These are phyloP conservation scores for Aspergillus costaricaensis DNA, from an alignment of 2,329 filamentous ascomycete species.

Conservation along the genomic window DNA sequence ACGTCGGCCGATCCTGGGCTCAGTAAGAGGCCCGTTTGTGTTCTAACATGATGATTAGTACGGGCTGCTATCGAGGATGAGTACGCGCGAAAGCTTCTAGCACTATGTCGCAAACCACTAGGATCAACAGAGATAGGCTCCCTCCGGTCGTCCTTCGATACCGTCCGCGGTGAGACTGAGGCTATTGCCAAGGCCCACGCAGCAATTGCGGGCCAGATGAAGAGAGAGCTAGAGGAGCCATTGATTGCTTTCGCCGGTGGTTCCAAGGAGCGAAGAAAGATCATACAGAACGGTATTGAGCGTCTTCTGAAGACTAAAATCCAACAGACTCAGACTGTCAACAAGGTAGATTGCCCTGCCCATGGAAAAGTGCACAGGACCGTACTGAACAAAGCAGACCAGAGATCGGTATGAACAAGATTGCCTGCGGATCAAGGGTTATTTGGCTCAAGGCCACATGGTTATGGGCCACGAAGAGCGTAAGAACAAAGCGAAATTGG, in stretches of 20 bases:
- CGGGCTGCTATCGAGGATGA: slow-evolving; percentile 95
- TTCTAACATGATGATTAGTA: slow-evolving; percentile 52
- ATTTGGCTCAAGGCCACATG: slow-evolving; percentile 98
- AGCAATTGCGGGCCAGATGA: slow-evolving; percentile 90
- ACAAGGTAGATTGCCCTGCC: slow-evolving; percentile 66
- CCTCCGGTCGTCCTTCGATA: slow-evolving; percentile 80
- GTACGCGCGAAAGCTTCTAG: slow-evolving; percentile 85
- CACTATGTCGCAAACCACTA: slow-evolving; percentile 81
- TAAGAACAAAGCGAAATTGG: slow-evolving; percentile 97
- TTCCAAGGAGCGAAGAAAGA: slow-evolving; percentile 96
- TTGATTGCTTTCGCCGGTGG: slow-evolving; percentile 87
- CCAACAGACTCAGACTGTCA: slow-evolving; percentile 85
- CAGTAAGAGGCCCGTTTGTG: neutral
- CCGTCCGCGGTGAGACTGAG: slow-evolving; percentile 84
- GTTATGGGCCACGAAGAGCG: slow-evolving; percentile 99
- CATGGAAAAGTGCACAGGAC: neutral
- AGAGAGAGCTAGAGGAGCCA: slow-evolving; percentile 91
- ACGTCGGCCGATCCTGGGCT: slow-evolving; percentile 32
- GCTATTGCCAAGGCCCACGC: slow-evolving; percentile 93
- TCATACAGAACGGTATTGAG: slow-evolving; percentile 90
- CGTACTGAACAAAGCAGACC: slow-evolving; percentile 55
- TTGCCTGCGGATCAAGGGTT: slow-evolving; percentile 96
- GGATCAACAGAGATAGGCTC: slow-evolving; percentile 86
- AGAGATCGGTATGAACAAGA: slow-evolving; percentile 96
- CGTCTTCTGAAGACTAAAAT: slow-evolving; percentile 91